Evolutionary conservation across 768 basidiomycete genomes (phyloP).

Genomic region (Termitomyces titanicus): DNA sequence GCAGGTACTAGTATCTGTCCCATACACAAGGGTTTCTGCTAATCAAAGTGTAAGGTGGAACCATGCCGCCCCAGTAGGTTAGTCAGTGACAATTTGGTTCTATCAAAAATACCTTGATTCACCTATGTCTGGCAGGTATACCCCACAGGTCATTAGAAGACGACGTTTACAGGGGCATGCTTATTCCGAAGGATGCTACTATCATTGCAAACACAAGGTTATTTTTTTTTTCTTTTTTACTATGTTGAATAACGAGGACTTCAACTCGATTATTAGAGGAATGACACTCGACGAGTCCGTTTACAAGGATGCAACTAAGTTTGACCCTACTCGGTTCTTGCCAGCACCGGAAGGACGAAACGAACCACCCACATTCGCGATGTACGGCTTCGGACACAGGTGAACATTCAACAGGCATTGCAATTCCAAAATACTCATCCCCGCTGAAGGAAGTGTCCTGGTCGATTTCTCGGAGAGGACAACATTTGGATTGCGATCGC

Average conservation of each 20-base stretch:
- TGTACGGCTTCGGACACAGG: slow-evolving; percentile 23
- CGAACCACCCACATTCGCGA: slow-evolving; percentile 2
- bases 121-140: background rate
- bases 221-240: background rate
- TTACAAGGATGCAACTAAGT: slow-evolving; percentile 35
- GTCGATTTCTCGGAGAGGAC: slow-evolving; percentile 37
- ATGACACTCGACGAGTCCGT: slow-evolving; percentile 31
- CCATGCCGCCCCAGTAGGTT: slow-evolving; percentile 19
- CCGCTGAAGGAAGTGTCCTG: slow-evolving; percentile 30
- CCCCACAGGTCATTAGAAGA: background rate
- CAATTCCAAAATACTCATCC: background rate
- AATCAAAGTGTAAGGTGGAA: slow-evolving; percentile 13
- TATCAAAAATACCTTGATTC: background rate
- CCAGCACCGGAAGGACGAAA: slow-evolving; percentile 7
- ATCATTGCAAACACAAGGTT: slow-evolving; percentile 38
- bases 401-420: background rate
- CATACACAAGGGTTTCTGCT: background rate
- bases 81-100: background rate
- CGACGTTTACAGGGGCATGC: background rate
- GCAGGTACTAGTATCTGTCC: slow-evolving; percentile 4
- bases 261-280: slow-evolving; percentile 32
- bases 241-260: background rate
- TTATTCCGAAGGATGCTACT: slow-evolving; percentile 33
- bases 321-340: slow-evolving; percentile 37
- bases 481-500: slow-evolving; percentile 26